Percentiles rank a stretch among this genome's conserved stretches.
Conservation (phyloP, 139 green algal genomes). For the Ettlia oleoabundans region DNA sequence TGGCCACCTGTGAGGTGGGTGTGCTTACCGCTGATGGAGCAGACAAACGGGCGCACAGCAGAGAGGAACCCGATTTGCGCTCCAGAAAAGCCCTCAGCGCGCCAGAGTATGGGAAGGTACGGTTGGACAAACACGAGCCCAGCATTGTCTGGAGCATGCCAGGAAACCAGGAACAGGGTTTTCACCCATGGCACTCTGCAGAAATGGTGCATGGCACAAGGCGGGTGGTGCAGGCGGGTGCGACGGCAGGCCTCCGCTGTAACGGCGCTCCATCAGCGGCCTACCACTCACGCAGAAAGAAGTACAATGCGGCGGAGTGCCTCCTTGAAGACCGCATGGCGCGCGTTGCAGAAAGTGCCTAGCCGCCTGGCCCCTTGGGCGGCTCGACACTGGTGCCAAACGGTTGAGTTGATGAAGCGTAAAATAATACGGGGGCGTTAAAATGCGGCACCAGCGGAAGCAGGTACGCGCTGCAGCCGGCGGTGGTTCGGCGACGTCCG, state of each 20-base stretch:
- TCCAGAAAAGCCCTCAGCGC: neutral
- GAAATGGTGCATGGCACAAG: neutral
- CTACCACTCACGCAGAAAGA: neutral
- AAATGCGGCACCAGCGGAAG: too few species aligned
- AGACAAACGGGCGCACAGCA: slow-evolving; percentile 1
- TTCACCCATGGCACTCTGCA: neutral
- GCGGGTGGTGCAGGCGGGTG: neutral
- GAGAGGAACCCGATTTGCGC: slow-evolving; percentile 5
- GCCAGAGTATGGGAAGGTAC: slow-evolving; percentile 3
- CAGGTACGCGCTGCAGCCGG: too few species aligned
- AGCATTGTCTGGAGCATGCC: neutral
- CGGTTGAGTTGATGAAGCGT: too few species aligned
- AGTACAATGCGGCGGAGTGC: neutral
- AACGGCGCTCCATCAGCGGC: neutral
- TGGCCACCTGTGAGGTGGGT: too few species aligned
- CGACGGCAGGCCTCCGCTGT: neutral
- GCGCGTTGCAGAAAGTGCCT: too few species aligned
- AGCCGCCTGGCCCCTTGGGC: too few species aligned
- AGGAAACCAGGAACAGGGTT: neutral
- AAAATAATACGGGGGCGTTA: too few species aligned
- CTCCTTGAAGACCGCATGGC: too few species aligned
- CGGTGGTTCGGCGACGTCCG: too few species aligned
- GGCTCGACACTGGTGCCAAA: too few species aligned
- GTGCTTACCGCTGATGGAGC: neutral
- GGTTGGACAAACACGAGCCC: neutral